Evolutionary conservation across 2,329 filamentous ascomycete species (phyloP).

Genomic region (Aspergillus transmontanensis): DNA sequence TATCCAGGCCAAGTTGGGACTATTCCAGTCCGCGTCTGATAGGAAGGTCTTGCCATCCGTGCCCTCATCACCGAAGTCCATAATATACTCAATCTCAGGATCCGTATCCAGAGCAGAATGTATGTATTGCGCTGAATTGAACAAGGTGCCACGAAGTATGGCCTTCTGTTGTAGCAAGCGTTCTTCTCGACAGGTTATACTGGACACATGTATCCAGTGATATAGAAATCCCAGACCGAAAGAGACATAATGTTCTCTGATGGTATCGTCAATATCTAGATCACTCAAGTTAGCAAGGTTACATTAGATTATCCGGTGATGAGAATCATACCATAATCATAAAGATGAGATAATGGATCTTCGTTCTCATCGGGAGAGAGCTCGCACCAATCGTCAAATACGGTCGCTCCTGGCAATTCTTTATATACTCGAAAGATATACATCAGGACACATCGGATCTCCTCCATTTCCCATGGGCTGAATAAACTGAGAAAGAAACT

Average conservation of each 20-base stretch:
- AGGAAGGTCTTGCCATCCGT: neutral
- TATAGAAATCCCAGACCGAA: neutral
- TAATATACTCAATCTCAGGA: rapidly evolving
- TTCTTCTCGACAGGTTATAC: neutral
- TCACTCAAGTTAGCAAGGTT: neutral
- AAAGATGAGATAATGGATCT: neutral
- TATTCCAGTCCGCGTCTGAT: neutral
- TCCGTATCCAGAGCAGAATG: neutral
- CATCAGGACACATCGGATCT: neutral
- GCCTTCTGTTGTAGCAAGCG: neutral
- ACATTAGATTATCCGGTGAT: neutral
- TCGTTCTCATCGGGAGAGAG: neutral
- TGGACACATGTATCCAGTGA: neutral
- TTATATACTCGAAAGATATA: neutral
- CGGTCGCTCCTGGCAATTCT: neutral
- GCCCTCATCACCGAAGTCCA: neutral
- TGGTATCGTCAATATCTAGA: neutral
- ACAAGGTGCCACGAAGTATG: neutral
- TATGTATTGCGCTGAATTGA: neutral
- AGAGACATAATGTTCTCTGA: neutral
- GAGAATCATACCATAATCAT: too few species aligned
- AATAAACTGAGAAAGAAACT: neutral
- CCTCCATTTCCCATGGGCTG: neutral
- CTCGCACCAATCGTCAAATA: neutral
- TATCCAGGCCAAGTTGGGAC: neutral